These are phyloP conservation scores for Eucalyptus marginata DNA, from an alignment of 345 rosid species.

Conservation along the genomic window DNA sequence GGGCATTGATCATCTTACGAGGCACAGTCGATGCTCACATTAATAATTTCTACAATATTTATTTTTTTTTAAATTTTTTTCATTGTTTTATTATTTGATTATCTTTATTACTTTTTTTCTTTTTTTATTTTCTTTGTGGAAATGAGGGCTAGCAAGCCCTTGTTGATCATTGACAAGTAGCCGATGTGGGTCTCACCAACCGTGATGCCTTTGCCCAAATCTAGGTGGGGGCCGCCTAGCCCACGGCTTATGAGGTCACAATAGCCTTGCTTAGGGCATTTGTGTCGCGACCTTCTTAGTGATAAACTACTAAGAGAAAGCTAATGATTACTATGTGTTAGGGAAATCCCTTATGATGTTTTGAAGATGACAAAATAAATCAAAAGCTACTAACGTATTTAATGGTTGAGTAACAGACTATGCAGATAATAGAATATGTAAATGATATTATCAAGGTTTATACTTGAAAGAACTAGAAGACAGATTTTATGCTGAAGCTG, in stretches of 20 bases:
- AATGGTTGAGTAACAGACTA: too few species aligned
- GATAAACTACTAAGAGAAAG: not conserved
- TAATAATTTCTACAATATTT: too few species aligned
- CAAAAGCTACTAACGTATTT: too few species aligned
- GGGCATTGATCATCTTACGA: not conserved
- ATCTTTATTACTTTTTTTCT: too few species aligned
- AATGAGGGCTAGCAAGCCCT: not conserved
- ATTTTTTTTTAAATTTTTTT: too few species aligned
- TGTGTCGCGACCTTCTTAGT: not conserved
- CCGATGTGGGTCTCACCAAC: not conserved
- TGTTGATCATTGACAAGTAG: not conserved
- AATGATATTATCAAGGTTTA: too few species aligned
- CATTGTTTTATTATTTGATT: too few species aligned
- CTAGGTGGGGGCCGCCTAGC: not conserved
- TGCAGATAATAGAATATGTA: too few species aligned
- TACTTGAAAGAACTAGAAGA: too few species aligned
- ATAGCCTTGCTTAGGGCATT: not conserved
- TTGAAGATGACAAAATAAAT: too few species aligned
- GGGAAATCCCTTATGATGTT: too few species aligned
- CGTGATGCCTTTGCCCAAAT: not conserved
- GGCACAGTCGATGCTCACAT: accelerated
- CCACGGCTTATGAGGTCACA: not conserved
- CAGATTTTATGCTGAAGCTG: too few species aligned
- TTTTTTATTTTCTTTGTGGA: not conserved
- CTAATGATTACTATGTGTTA: not conserved